phyloP scores from a whole-genome alignment of 768 basidiomycete species.

The Tylopilus subfusipes region DNA sequence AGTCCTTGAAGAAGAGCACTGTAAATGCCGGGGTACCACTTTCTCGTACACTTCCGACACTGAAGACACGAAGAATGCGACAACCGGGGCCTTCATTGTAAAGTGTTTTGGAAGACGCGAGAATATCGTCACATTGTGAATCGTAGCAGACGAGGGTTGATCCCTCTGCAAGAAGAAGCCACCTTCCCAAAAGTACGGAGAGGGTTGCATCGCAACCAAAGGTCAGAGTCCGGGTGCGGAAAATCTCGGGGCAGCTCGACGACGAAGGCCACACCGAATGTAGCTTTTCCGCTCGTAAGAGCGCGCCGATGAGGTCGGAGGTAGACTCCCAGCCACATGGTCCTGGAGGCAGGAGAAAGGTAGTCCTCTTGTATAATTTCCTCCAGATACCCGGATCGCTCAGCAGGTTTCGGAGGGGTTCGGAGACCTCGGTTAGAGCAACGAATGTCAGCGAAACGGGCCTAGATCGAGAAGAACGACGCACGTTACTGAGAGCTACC shows the following conservation, averaged over 20 bases:
- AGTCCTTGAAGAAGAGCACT: constrained; percentile 4
- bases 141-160: constrained; percentile 11
- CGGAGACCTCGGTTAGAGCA: not conserved
- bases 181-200: constrained; percentile 8
- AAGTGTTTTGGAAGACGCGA: not conserved
- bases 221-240: not conserved
- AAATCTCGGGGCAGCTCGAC: not conserved
- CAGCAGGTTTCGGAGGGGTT: not conserved
- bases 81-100: not conserved
- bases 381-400: constrained; percentile 7
- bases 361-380: not conserved
- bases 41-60: not conserved
- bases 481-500: constrained; percentile 5
- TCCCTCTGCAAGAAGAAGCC: constrained; percentile 7
- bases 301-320: constrained; percentile 1
- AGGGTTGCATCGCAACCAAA: not conserved
- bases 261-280: constrained; percentile 5
- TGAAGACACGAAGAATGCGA: constrained; percentile 1
- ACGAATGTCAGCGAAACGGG: not conserved
- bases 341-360: constrained; percentile 1
- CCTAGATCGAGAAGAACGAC: not conserved
- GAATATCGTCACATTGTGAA: not conserved
- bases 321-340: constrained; percentile 13
- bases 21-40: constrained; percentile 3
- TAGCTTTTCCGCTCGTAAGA: constrained; percentile 2